Evolutionary conservation across 345 rosid species (phyloP).

Genomic region (Moricandia moricandioides): DNA sequence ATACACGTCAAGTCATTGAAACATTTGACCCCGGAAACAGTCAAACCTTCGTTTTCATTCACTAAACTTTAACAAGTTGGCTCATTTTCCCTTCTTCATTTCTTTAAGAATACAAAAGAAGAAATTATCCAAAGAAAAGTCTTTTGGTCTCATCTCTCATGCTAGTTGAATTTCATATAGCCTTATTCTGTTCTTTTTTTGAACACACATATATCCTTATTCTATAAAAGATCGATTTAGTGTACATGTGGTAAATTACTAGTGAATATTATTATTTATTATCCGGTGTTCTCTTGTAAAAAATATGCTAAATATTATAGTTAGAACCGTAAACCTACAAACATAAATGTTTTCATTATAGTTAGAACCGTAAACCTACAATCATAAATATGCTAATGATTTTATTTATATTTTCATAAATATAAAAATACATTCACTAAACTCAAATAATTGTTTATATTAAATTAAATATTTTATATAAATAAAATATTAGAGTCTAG

Average conservation of each 20-base stretch:
- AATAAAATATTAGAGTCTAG: too few relatives aligned
- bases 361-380: too few relatives aligned
- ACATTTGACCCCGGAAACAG: neutral
- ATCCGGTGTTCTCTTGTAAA: neutral
- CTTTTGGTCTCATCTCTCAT: neutral
- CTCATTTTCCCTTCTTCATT: neutral
- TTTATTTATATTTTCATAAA: too few relatives aligned
- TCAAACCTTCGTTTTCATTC: constrained; percentile 13
- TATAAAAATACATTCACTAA: too few relatives aligned
- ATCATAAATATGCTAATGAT: too few relatives aligned
- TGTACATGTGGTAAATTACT: neutral
- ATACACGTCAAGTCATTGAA: constrained; percentile 18
- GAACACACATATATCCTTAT: neutral
- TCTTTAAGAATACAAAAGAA: neutral
- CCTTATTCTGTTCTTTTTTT: too few relatives aligned
- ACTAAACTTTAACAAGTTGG: neutral
- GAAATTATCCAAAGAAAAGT: neutral
- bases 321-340: neutral
- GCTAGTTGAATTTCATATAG: neutral
- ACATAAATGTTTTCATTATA: neutral
- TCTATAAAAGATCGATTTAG: neutral
- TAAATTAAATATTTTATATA: too few relatives aligned
- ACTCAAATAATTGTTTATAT: too few relatives aligned
- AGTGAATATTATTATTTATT: neutral
- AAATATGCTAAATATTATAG: neutral